Conservation (phyloP, 192 early-diverging fungal species). For the Chytriomyces hyalinus region DNA sequence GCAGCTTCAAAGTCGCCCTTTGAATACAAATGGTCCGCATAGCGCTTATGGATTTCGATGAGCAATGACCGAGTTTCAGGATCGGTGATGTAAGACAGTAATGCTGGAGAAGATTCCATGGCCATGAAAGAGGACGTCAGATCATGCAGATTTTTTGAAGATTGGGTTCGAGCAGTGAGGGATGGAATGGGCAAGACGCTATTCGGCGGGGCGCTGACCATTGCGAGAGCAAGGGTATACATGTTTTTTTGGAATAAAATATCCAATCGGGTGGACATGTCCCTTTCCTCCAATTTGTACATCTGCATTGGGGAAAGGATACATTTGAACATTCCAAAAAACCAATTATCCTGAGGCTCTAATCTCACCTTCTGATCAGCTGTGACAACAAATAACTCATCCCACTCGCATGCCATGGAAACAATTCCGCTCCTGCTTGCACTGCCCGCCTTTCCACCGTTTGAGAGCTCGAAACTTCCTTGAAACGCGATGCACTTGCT, state of each 20-base stretch:
- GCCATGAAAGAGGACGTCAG: neutral
- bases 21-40: constrained; percentile 92
- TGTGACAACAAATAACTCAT: constrained; percentile 85
- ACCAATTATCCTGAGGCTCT: constrained; percentile 1
- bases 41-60: constrained; percentile 90
- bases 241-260: constrained; percentile 89
- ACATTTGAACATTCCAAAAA: neutral
- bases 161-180: neutral
- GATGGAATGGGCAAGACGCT: neutral
- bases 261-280: constrained; percentile 84
- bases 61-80: neutral
- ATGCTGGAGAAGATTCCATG: neutral
- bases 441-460: constrained; percentile 25
- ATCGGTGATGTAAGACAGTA: neutral
- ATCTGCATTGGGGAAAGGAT: constrained; percentile 50
- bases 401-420: constrained; percentile 84
- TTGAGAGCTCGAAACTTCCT: constrained; percentile 68
- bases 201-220: constrained; percentile 56
- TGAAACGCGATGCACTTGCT: constrained; percentile 92
- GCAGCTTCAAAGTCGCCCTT: constrained; percentile 81
- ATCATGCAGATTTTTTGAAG: neutral
- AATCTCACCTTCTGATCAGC: constrained; percentile 67
- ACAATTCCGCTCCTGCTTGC: constrained; percentile 38
- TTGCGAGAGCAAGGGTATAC: constrained; percentile 85
- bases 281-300: constrained; percentile 85